A percentile compares a stretch with the other conserved stretches of the same genome.
phyloP scores from a whole-genome alignment of 352 stramenopile species.

The Saprolegnia parasitica region DNA sequence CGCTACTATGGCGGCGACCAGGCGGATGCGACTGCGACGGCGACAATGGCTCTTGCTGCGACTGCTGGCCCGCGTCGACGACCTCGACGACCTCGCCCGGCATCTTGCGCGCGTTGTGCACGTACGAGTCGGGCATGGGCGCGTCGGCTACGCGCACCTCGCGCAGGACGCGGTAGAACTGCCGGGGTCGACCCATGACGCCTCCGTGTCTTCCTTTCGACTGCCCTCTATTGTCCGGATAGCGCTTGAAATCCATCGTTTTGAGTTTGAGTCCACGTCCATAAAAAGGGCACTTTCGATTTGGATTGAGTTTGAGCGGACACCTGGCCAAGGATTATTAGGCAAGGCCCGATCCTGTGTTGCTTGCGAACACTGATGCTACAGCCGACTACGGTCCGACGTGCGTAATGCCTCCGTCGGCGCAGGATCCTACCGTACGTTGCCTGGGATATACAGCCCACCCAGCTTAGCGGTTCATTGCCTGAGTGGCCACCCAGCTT shows the following conservation, averaged over 20 bases:
- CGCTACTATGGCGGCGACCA: background rate
- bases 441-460: no score
- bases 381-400: no score
- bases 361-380: no score
- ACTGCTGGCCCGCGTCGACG: conserved; percentile 19
- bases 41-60: conserved; percentile 19
- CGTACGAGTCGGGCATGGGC: conserved; percentile 15
- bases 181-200: conserved; percentile 1
- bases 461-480: no score
- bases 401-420: no score
- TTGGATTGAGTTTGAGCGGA: no score
- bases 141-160: conserved; percentile 21
- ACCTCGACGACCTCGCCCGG: conserved; percentile 25
- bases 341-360: no score
- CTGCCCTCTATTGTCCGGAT: background rate
- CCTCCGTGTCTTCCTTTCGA: conserved; percentile 2
- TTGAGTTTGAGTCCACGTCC: background rate
- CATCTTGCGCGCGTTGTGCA: conserved; percentile 20
- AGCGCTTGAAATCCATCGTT: background rate
- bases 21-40: background rate
- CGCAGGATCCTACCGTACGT: no score
- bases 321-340: no score
- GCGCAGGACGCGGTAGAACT: conserved; percentile 17
- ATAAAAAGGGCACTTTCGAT: no score
- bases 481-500: no score